Evolutionary conservation across 768 basidiomycete genomes (phyloP).

Genomic region (Tylopilus plumbeoviolaceoides): DNA sequence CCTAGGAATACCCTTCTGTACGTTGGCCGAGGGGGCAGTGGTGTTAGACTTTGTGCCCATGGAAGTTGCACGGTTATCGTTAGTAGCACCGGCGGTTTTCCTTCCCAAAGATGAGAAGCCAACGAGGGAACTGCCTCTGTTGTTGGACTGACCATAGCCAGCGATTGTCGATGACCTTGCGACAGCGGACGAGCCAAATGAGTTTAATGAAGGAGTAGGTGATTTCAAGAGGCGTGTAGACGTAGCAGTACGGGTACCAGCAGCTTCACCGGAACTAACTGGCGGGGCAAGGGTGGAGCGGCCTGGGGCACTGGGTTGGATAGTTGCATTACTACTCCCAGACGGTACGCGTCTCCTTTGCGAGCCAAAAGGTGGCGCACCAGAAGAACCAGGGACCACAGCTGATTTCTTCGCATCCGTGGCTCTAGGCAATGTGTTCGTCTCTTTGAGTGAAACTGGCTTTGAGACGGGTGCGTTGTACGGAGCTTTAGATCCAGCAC

Average conservation of each 20-base stretch:
- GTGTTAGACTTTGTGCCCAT: constrained; percentile 27
- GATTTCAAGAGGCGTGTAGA: constrained; percentile 19
- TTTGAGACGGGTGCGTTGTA: constrained; percentile 30
- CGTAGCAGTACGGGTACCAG: constrained; percentile 2
- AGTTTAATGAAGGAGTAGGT: constrained; percentile 17
- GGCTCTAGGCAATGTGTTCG: constrained; percentile 10
- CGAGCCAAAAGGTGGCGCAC: constrained; percentile 14
- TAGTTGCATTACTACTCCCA: constrained; percentile 10
- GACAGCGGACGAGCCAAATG: constrained; percentile 9
- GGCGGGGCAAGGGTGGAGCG: constrained; percentile 16
- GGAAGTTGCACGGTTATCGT: constrained; percentile 23
- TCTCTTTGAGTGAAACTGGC: constrained; percentile 11
- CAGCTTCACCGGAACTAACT: constrained; percentile 3
- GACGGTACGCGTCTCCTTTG: constrained; percentile 19
- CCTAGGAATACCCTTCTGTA: constrained; percentile 15
- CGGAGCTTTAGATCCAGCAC: constrained; percentile 29
- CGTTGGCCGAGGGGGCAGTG: constrained; percentile 2
- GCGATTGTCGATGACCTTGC: constrained; percentile 15
- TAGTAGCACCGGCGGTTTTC: constrained; percentile 26
- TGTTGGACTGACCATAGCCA: constrained; percentile 15
- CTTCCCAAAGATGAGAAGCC: constrained; percentile 40
- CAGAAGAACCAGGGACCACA: constrained; percentile 20
- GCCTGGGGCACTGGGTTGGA: neutral
- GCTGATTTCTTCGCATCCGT: constrained; percentile 20
- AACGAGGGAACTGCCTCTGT: constrained; percentile 13